phyloP scores from a whole-genome alignment of 257 asterid species.

The Coffea canephora region DNA sequence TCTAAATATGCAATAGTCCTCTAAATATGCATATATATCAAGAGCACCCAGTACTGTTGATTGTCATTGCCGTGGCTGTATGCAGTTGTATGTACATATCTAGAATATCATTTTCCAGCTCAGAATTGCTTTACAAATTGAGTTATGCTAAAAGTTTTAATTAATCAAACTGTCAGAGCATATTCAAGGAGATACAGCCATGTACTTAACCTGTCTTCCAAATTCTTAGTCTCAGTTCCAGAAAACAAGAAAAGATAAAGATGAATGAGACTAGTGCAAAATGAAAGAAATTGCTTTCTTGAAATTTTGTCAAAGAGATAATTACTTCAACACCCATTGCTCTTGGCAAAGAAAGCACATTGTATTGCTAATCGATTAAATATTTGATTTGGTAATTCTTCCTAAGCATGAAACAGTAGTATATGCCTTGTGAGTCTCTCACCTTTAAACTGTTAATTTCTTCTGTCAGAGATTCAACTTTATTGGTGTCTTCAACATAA shows the following conservation, averaged over 20 bases:
- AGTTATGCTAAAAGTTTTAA: neutral
- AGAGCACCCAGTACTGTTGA: no score
- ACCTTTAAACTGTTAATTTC: constrained; percentile 79
- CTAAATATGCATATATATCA: neutral
- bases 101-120: neutral
- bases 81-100: neutral
- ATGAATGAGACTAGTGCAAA: constrained; percentile 1
- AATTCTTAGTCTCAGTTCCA: neutral
- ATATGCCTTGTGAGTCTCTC: constrained; percentile 6
- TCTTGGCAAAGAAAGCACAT: neutral
- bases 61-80: neutral
- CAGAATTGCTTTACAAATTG: neutral
- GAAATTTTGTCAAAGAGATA: neutral
- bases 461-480: constrained; percentile 65
- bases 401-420: neutral
- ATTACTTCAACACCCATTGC: neutral
- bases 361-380: neutral
- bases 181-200: neutral
- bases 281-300: neutral
- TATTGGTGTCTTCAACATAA: constrained; percentile 81
- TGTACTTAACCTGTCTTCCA: neutral
- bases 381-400: neutral
- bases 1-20: neutral
- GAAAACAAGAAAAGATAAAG: no score
- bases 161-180: constrained; percentile 1